phyloP scores from a whole-genome alignment of 1,284 basidiomycete genomes.

The Gyrodon tennesseensis region DNA sequence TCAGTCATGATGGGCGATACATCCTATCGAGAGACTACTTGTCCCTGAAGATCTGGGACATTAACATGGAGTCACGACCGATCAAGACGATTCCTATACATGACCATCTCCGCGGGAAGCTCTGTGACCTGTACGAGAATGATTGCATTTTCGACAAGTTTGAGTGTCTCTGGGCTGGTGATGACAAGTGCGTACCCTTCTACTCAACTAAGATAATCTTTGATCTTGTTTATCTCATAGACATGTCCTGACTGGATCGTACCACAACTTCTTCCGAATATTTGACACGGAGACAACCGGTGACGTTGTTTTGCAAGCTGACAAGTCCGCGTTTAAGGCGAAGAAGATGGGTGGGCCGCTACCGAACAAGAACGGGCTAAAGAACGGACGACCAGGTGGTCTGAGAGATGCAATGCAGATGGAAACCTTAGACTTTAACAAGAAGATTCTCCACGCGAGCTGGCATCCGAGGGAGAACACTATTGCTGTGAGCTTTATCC shows the following conservation, averaged over 20 bases:
- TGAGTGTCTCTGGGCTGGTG: constrained; percentile 95
- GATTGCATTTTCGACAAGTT: constrained; percentile 99
- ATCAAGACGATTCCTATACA: constrained; percentile 99
- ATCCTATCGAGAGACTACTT: constrained; percentile 97
- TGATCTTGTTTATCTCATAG: constrained; percentile 47
- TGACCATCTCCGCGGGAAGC: constrained; percentile 95
- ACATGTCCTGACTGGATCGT: constrained; percentile 94
- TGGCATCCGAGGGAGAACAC: constrained; percentile 98
- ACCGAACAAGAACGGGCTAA: constrained; percentile 64
- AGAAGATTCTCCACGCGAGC: constrained; percentile 98
- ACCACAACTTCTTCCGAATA: constrained; percentile 99
- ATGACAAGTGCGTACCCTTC: constrained; percentile 76
- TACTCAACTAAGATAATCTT: constrained; percentile 10
- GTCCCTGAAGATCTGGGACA: constrained; percentile 99
- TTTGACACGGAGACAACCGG: constrained; percentile 91
- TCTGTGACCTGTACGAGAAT: constrained; percentile 99
- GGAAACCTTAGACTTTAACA: constrained; percentile 96
- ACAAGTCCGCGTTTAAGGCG: constrained; percentile 99
- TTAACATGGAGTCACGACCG: constrained; percentile 98
- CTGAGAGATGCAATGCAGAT: constrained; percentile 84
- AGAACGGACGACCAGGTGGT: constrained; percentile 70
- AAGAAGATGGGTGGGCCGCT: constrained; percentile 94
- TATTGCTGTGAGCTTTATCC: constrained; percentile 72
- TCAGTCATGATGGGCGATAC: constrained; percentile 96
- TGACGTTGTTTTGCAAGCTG: constrained; percentile 95